Percentiles rank a stretch among this genome's conserved stretches.
phyloP scores from a whole-genome alignment of 1,284 basidiomycete species.

The Sphaerobolus stellatus region DNA sequence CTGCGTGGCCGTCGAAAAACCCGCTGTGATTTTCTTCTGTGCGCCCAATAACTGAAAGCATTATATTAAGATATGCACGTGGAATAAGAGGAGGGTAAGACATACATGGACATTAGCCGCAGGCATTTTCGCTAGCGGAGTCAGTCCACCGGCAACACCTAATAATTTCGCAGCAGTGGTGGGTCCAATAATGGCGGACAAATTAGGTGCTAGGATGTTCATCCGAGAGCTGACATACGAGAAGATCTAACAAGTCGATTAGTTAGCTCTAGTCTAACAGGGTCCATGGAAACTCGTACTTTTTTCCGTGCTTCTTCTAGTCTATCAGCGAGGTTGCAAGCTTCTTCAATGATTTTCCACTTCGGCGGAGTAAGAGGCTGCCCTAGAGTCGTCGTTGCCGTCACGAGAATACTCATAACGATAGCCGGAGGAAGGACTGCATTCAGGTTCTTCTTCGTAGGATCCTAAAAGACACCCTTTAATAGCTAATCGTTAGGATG shows the following conservation, averaged over 20 bases:
- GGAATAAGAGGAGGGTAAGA: conserved; percentile 6
- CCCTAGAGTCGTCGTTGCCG: conserved; percentile 89
- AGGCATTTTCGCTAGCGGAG: conserved; percentile 91
- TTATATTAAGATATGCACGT: conserved; percentile 8
- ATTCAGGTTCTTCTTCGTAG: conserved; percentile 79
- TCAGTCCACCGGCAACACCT: conserved; percentile 93
- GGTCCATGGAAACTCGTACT: conserved; percentile 38
- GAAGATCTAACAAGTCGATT: conserved; percentile 67
- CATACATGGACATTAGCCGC: conserved; percentile 90
- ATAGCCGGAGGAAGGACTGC: conserved; percentile 87
- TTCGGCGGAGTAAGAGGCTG: conserved; percentile 66
- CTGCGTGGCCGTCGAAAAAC: conserved; percentile 79
- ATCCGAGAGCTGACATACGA: conserved; percentile 99
- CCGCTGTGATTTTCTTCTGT: conserved; percentile 85
- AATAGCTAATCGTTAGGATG: conserved; percentile 7
- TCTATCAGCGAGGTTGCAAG: conserved; percentile 85
- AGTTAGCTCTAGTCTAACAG: not conserved
- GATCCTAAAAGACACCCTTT: conserved; percentile 50
- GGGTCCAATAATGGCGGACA: conserved; percentile 97
- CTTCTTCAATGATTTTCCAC: conserved; percentile 82
- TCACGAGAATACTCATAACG: conserved; percentile 95
- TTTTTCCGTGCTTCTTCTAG: conserved; percentile 87
- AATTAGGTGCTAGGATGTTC: conserved; percentile 96
- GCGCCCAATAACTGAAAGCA: conserved; percentile 81
- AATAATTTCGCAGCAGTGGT: conserved; percentile 97